Conservation (phyloP, 176 grass and related monocot species). For the Musa troglodytarum region DNA sequence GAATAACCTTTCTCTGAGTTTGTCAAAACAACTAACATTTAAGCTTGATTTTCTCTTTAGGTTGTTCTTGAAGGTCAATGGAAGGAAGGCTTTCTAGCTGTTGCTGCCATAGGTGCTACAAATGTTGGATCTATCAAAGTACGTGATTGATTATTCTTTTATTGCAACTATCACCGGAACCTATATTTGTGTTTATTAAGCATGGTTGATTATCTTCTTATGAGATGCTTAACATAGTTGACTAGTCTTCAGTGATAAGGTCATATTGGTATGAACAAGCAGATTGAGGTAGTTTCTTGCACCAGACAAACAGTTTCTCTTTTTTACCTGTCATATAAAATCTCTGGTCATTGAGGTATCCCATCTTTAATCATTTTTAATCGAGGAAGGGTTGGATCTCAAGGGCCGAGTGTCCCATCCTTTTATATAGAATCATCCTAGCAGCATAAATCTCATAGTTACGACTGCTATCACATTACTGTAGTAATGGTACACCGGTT, state of each 20-base stretch:
- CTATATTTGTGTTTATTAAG: background rate
- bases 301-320: too few relatives aligned
- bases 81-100: constrained; percentile 67
- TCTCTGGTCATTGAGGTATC: too few relatives aligned
- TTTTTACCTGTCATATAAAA: too few relatives aligned
- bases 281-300: too few relatives aligned
- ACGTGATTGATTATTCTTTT: background rate
- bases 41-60: constrained; percentile 15
- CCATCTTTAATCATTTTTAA: too few relatives aligned
- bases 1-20: background rate
- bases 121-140: constrained; percentile 84
- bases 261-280: too few relatives aligned
- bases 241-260: background rate
- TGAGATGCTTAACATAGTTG: background rate
- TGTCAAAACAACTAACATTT: background rate
- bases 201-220: background rate
- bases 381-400: too few relatives aligned
- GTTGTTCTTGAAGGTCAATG: constrained; percentile 68
- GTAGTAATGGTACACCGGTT: too few relatives aligned
- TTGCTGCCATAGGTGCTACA: constrained; percentile 70
- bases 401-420: too few relatives aligned
- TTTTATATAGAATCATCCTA: too few relatives aligned
- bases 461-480: too few relatives aligned
- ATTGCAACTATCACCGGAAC: background rate
- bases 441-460: too few relatives aligned